These are phyloP conservation scores for Gossypium australe DNA, from an alignment of 345 rosid genomes.

Conservation along the genomic window DNA sequence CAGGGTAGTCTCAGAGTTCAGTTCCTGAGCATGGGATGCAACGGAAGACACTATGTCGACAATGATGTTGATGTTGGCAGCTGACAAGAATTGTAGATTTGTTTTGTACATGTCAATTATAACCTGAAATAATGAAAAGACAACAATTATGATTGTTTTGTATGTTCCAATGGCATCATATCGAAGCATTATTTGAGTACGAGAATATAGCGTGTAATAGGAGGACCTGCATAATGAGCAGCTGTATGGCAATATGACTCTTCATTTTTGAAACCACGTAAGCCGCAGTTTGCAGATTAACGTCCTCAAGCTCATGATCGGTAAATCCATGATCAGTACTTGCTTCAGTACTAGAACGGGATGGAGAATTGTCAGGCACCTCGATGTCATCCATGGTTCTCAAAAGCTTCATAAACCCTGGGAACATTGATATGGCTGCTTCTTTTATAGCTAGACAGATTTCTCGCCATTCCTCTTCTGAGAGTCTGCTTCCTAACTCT, in stretches of 20 bases:
- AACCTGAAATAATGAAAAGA: conserved; percentile 47
- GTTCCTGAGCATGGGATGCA: conserved; percentile 62
- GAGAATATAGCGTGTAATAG: not conserved
- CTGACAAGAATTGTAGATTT: conserved; percentile 46
- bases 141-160: not conserved
- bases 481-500: conserved; percentile 52
- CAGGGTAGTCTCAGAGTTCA: conserved; percentile 45
- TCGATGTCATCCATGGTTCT: conserved; percentile 63
- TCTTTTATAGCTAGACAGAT: conserved; percentile 65
- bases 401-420: conserved; percentile 67
- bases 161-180: not conserved
- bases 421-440: conserved; percentile 57
- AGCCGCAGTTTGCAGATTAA: conserved; percentile 65
- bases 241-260: conserved; percentile 75
- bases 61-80: conserved; percentile 38
- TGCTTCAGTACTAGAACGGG: conserved; percentile 40
- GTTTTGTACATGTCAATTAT: conserved; percentile 54
- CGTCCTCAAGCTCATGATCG: conserved; percentile 62
- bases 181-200: not conserved
- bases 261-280: conserved; percentile 80
- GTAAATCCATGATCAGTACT: conserved; percentile 54
- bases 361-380: conserved; percentile 32
- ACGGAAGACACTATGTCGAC: conserved; percentile 51
- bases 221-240: conserved; percentile 66
- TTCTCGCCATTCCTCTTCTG: conserved; percentile 72